Conservation (phyloP, 2,329 filamentous ascomycete genomes). For the Neofusicoccum umdonicola region DNA sequence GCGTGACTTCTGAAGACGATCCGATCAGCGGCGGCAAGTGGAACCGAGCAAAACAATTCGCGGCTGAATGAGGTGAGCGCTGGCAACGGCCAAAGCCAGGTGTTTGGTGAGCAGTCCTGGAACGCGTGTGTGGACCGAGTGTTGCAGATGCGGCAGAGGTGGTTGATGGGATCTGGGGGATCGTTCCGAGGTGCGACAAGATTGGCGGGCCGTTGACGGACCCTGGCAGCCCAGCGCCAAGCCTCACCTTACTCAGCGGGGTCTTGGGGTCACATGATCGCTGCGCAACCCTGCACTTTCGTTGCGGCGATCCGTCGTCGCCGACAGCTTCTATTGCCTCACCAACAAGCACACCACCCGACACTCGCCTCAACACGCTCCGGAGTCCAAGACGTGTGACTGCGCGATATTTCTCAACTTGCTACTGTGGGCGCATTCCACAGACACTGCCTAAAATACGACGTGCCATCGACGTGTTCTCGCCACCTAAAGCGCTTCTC, state of each 20-base stretch:
- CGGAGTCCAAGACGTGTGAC: too few species aligned
- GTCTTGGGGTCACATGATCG: background rate
- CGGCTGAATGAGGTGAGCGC: background rate
- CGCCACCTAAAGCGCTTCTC: background rate
- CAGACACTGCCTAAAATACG: background rate
- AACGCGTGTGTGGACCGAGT: background rate
- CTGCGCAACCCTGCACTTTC: background rate
- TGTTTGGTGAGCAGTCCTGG: background rate
- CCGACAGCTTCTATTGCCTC: background rate
- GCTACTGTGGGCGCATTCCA: too few species aligned
- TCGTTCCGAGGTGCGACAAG: constrained; percentile 7
- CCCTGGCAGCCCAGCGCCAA: background rate
- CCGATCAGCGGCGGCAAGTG: background rate
- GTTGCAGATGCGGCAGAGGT: background rate
- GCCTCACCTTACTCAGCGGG: background rate
- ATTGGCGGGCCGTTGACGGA: constrained; percentile 10
- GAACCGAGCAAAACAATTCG: background rate
- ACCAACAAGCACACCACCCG: background rate
- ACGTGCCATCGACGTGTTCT: background rate
- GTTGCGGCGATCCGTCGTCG: constrained; percentile 3
- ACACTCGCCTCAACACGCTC: background rate
- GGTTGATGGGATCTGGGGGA: constrained; percentile 4
- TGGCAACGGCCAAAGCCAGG: background rate
- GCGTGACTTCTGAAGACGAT: background rate
- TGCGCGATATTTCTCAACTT: too few species aligned